These are phyloP conservation scores for Canna indica DNA, from an alignment of 176 grass and related monocot species.

Conservation along the genomic window DNA sequence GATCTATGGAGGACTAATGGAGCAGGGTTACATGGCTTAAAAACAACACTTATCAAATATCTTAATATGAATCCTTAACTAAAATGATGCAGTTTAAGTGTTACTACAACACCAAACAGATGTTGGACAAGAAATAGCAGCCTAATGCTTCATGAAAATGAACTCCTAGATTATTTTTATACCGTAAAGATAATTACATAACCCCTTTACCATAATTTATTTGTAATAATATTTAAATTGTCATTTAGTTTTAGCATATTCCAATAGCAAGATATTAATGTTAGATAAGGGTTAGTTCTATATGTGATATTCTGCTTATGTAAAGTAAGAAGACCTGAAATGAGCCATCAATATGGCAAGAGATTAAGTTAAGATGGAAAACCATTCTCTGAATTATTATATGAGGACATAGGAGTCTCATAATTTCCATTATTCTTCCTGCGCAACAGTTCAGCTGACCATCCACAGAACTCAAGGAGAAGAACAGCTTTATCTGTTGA, in stretches of 20 bases:
- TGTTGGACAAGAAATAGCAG: background rate
- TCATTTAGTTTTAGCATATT: background rate
- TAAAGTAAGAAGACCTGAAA: slow-evolving; percentile 25
- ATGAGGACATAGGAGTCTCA: slow-evolving; percentile 25
- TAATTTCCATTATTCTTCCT: slow-evolving; percentile 36
- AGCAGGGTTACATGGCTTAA: background rate
- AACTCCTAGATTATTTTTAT: background rate
- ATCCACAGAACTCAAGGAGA: slow-evolving; percentile 79
- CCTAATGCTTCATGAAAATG: background rate
- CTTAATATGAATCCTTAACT: background rate
- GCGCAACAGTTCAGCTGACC: slow-evolving; percentile 51
- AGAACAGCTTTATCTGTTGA: slow-evolving; percentile 83
- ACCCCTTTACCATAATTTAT: background rate
- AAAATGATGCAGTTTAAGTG: background rate
- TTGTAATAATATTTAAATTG: background rate
- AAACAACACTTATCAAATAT: background rate
- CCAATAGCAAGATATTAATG: background rate
- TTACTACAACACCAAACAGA: background rate
- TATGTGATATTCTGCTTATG: slow-evolving; percentile 4
- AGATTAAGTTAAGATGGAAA: slow-evolving; percentile 21
- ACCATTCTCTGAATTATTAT: slow-evolving; percentile 53
- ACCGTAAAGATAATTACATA: too few species aligned
- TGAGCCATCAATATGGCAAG: slow-evolving; percentile 12
- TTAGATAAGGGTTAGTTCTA: background rate
- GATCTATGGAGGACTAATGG: background rate